Conservation (phyloP, 805 yeast species). For the Isabelozyma rhagii region DNA sequence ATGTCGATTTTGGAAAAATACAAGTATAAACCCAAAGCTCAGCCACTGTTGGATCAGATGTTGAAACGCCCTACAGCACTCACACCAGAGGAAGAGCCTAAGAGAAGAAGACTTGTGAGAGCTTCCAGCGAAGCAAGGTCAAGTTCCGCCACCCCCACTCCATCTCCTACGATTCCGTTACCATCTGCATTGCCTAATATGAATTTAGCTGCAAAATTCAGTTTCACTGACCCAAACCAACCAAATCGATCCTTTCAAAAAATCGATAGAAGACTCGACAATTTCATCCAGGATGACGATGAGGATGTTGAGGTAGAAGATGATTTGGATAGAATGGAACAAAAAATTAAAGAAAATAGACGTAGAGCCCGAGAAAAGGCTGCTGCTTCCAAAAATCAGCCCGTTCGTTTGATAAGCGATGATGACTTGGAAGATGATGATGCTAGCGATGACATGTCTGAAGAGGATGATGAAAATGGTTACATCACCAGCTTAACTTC, state of each 20-base stretch:
- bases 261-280: not conserved
- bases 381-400: constrained; percentile 5
- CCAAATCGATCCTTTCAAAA: constrained; percentile 6
- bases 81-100: constrained; percentile 10
- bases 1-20: constrained; percentile 43
- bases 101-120: constrained; percentile 35
- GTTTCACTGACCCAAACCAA: constrained; percentile 4
- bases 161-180: constrained; percentile 2
- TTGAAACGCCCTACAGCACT: constrained; percentile 2
- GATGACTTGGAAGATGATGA: constrained; percentile 39
- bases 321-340: constrained; percentile 39
- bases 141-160: constrained; percentile 1
- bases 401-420: constrained; percentile 36
- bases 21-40: constrained; percentile 26
- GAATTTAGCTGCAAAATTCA: constrained; percentile 4
- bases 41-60: constrained; percentile 26
- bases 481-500: constrained; percentile 37
- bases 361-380: constrained; percentile 14
- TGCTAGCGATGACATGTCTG: constrained; percentile 48
- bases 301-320: constrained; percentile 12
- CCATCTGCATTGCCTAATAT: not conserved
- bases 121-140: constrained; percentile 19
- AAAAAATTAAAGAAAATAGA: constrained; percentile 32
- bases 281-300: constrained; percentile 8
- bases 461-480: constrained; percentile 36